Evolutionary conservation across 106 monocot genomes (phyloP).

Genomic region (Ottelia alismoides): DNA sequence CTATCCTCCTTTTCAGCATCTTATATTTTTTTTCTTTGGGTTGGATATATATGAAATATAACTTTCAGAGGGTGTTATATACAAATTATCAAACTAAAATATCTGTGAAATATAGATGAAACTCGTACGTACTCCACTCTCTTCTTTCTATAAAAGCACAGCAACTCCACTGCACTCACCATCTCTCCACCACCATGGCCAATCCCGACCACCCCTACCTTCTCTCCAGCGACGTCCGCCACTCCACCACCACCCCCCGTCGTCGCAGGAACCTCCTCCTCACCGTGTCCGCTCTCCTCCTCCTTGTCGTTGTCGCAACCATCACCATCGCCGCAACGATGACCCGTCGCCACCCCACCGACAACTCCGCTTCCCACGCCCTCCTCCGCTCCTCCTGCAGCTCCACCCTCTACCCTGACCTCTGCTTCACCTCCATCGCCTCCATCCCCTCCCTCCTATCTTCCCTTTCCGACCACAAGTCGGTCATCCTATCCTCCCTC

Average conservation of each 20-base stretch:
- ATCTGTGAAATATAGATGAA: no score
- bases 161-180: no score
- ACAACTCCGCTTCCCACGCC: conserved; percentile 3
- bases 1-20: no score
- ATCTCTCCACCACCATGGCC: no score
- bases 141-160: no score
- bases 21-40: no score
- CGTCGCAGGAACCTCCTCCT: no score
- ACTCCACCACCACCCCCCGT: not conserved
- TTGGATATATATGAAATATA: no score
- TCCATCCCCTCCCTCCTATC: conserved; percentile 2
- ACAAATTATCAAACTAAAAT: no score
- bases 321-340: not conserved
- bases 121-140: no score
- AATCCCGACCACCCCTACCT: no score
- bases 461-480: conserved; percentile 8
- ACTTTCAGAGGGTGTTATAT: no score
- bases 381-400: conserved; percentile 11
- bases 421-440: conserved; percentile 16
- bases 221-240: not conserved
- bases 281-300: not conserved
- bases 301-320: not conserved
- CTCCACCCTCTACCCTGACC: conserved; percentile 18
- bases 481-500: conserved; percentile 13
- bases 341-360: not conserved